A percentile compares a stretch with the other conserved stretches of the same genome.
Conservation (phyloP, 23 red algal species). For the Gracilaria domingensis region DNA sequence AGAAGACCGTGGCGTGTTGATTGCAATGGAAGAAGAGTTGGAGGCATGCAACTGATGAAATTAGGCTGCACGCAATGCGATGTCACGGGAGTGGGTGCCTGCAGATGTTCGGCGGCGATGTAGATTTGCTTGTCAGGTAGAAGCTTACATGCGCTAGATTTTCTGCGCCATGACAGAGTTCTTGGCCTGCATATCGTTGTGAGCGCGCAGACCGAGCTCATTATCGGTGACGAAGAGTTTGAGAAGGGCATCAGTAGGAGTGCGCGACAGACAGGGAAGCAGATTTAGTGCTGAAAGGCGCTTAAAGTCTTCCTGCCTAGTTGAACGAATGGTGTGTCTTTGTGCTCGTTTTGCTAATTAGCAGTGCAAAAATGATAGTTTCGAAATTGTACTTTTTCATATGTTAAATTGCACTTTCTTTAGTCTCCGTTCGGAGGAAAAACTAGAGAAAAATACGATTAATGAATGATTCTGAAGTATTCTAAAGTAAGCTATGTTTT, state of each 20-base stretch:
- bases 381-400: too few species aligned
- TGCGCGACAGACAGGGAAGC: constrained; percentile 39
- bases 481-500: too few species aligned
- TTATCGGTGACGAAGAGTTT: constrained; percentile 52
- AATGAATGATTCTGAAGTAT: too few species aligned
- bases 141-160: constrained; percentile 36
- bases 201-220: constrained; percentile 52
- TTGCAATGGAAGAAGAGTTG: not conserved
- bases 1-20: not conserved
- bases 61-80: constrained; percentile 8
- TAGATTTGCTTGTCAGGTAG: constrained; percentile 31
- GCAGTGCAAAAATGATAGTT: too few species aligned
- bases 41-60: not conserved
- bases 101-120: constrained; percentile 37
- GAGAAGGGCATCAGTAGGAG: constrained; percentile 49
- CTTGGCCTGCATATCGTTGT: constrained; percentile 40
- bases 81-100: constrained; percentile 8
- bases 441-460: too few species aligned
- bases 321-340: constrained; percentile 20
- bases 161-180: constrained; percentile 53
- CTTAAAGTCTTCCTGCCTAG: not conserved
- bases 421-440: too few species aligned
- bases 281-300: constrained; percentile 35
- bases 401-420: too few species aligned
- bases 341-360: too few species aligned